Evolutionary conservation across 768 basidiomycete genomes (phyloP).

Genomic region (Lactarius vividus): DNA sequence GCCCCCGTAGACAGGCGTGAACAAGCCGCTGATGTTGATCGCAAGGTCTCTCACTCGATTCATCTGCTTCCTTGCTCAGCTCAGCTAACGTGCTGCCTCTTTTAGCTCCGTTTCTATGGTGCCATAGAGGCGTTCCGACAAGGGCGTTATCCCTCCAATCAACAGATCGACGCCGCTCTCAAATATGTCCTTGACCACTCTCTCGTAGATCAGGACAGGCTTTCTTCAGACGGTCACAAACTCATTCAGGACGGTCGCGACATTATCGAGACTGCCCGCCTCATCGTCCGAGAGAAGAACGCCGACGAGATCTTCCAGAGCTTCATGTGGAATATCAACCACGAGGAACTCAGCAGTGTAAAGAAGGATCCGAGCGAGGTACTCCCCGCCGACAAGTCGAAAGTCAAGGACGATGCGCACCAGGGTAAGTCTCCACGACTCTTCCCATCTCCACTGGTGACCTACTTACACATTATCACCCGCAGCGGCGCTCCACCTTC

Average conservation of each 20-base stretch:
- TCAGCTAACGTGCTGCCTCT: not conserved
- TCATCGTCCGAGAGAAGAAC: conserved; percentile 82
- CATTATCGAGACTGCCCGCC: conserved; percentile 70
- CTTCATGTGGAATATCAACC: conserved; percentile 78
- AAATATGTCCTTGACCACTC: conserved; percentile 58
- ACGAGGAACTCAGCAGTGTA: conserved; percentile 43
- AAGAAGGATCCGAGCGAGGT: conserved; percentile 43
- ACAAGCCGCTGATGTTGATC: conserved; percentile 73
- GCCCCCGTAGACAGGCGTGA: conserved; percentile 57
- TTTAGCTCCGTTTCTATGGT: conserved; percentile 71
- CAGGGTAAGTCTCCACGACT: conserved; percentile 47
- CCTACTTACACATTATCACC: not conserved
- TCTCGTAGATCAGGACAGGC: conserved; percentile 58
- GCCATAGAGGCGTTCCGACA: conserved; percentile 77
- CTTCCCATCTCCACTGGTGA: not conserved
- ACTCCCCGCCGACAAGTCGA: conserved; percentile 53
- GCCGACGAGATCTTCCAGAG: conserved; percentile 89
- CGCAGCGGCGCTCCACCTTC: conserved; percentile 77
- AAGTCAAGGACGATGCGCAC: conserved; percentile 55
- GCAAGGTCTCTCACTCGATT: conserved; percentile 49
- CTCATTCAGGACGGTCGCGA: conserved; percentile 76
- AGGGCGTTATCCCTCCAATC: conserved; percentile 76
- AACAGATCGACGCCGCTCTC: conserved; percentile 73
- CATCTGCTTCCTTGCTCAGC: not conserved
- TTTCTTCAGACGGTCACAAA: conserved; percentile 74